A percentile compares a stretch with the other conserved stretches of the same genome.
These are phyloP conservation scores for Amanita pallidorosea DNA, from an alignment of 768 basidiomycete species.

Conservation along the genomic window DNA sequence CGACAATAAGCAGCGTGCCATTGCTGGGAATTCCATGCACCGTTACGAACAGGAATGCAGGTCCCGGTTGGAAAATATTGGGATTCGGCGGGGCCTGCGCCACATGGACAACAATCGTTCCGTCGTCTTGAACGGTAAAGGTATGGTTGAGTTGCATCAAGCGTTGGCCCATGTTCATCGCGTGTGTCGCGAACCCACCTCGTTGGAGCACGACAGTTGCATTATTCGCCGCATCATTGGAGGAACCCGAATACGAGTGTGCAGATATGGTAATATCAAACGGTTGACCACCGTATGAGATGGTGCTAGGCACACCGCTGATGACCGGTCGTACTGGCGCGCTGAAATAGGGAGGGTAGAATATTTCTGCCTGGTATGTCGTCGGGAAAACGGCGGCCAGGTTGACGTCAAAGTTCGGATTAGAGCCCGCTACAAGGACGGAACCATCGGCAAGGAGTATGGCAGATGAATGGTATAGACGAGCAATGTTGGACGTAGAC, in stretches of 20 bases:
- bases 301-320: constrained; percentile 51
- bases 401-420: constrained; percentile 84
- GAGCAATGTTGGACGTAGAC: constrained; percentile 49
- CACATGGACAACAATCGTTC: constrained; percentile 69
- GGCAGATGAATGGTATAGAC: constrained; percentile 88
- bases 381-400: constrained; percentile 54
- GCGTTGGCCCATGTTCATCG: constrained; percentile 84
- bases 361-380: constrained; percentile 74
- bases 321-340: constrained; percentile 59
- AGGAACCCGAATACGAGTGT: constrained; percentile 51
- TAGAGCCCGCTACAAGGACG: constrained; percentile 84
- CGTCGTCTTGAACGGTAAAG: constrained; percentile 70
- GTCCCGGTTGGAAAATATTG: constrained; percentile 83
- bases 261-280: constrained; percentile 70
- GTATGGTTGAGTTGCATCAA: constrained; percentile 75
- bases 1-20: constrained; percentile 67
- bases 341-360: constrained; percentile 86
- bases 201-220: constrained; percentile 71
- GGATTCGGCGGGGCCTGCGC: constrained; percentile 78
- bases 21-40: constrained; percentile 79
- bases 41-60: constrained; percentile 72
- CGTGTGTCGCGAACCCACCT: constrained; percentile 76
- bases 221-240: constrained; percentile 63
- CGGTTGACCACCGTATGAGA: constrained; percentile 76
- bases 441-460: constrained; percentile 81